Evolutionary conservation across 441 rosid species (phyloP).

Genomic region (Pelargonium myrrhifolium): DNA sequence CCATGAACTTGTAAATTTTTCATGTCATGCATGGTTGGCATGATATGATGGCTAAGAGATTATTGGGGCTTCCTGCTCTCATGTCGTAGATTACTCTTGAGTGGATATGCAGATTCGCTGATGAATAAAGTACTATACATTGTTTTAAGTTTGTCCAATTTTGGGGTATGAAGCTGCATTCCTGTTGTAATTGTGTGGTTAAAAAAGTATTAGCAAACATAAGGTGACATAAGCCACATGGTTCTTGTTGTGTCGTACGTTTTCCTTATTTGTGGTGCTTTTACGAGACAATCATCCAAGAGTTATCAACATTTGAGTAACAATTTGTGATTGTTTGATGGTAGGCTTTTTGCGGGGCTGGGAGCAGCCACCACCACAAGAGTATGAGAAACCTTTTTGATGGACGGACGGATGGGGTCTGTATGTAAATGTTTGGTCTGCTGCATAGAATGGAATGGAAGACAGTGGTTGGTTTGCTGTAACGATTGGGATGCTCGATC

Average conservation of each 20-base stretch:
- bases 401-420: constrained; percentile 2
- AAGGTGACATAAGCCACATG: not conserved
- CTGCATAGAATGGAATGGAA: not conserved
- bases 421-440: not conserved
- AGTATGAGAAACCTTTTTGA: constrained; percentile 79
- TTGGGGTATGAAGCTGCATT: too few species aligned
- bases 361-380: constrained; percentile 75
- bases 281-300: not conserved
- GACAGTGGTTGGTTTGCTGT: too few species aligned
- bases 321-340: constrained; percentile 9
- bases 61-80: not conserved
- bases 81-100: not conserved
- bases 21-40: not conserved
- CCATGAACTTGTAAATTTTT: not conserved
- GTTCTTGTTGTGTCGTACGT: not conserved
- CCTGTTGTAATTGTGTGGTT: not conserved
- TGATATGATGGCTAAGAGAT: not conserved
- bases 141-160: too few species aligned
- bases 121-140: too few species aligned
- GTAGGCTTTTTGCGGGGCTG: constrained; percentile 78
- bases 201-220: not conserved
- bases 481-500: not conserved
- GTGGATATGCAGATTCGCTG: too few species aligned
- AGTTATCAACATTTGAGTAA: constrained; percentile 4
- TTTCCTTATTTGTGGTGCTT: not conserved